These are phyloP conservation scores for Prunella vulgaris DNA, from an alignment of 257 asterid genomes.

Conservation along the genomic window DNA sequence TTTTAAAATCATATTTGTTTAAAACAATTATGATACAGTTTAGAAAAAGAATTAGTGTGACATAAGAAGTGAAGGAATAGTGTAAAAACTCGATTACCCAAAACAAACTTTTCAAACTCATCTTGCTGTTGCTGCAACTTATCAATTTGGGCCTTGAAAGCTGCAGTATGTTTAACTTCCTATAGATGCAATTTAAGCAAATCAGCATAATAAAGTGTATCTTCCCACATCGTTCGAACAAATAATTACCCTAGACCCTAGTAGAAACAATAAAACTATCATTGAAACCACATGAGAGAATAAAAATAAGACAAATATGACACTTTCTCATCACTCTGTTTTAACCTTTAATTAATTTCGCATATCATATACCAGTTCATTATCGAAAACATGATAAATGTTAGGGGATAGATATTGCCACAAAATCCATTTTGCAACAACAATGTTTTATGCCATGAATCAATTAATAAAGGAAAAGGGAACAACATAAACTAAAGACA, in stretches of 20 bases:
- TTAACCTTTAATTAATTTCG: too few species aligned
- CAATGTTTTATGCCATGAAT: too few species aligned
- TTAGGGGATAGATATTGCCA: too few species aligned
- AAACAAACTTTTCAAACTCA: slow-evolving; percentile 50
- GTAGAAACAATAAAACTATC: too few species aligned
- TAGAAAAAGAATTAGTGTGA: neutral
- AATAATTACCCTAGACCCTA: neutral
- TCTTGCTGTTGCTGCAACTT: slow-evolving; percentile 58
- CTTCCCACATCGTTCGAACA: neutral
- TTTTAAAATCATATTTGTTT: neutral
- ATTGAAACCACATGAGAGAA: too few species aligned
- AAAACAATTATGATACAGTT: neutral
- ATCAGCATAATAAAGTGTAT: neutral
- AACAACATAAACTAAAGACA: too few species aligned
- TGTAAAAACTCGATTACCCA: slow-evolving; percentile 51
- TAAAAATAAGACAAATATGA: too few species aligned
- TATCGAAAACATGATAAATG: too few species aligned
- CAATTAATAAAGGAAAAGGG: too few species aligned
- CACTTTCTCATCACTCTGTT: too few species aligned
- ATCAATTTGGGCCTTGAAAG: slow-evolving; percentile 46
- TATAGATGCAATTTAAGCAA: slow-evolving; percentile 20
- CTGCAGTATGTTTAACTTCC: slow-evolving; percentile 75
- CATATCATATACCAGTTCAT: too few species aligned
- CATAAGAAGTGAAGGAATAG: slow-evolving; percentile 18
- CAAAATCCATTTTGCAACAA: too few species aligned